A percentile compares a stretch with the other conserved stretches of the same genome.
phyloP scores from a whole-genome alignment of 768 basidiomycete genomes.

The Auriscalpium orientale region DNA sequence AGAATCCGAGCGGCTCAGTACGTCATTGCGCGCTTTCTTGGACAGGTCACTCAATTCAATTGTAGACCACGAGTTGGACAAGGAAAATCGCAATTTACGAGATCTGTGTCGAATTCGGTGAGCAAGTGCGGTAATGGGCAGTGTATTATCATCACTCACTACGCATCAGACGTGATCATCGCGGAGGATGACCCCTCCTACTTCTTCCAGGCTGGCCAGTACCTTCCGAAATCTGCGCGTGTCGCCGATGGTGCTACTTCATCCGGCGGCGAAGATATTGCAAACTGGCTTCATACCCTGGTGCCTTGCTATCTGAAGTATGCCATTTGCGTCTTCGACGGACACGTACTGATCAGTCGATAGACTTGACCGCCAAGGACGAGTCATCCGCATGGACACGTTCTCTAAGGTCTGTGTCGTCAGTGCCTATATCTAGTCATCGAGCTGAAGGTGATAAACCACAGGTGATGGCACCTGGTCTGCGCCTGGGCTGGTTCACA shows the following conservation, averaged over 20 bases:
- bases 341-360: too few species aligned
- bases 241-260: background rate
- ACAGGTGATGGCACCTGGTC: constrained; percentile 72
- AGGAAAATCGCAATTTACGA: constrained; percentile 77
- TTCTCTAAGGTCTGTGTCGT: constrained; percentile 54
- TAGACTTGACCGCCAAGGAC: constrained; percentile 69
- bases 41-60: background rate
- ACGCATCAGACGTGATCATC: constrained; percentile 54
- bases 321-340: too few species aligned
- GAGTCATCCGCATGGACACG: constrained; percentile 77
- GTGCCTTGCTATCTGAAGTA: constrained; percentile 55
- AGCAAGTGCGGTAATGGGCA: constrained; percentile 1
- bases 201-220: constrained; percentile 59
- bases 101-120: constrained; percentile 77
- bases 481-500: constrained; percentile 74
- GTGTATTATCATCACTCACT: background rate
- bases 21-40: constrained; percentile 18
- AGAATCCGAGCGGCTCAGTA: constrained; percentile 76
- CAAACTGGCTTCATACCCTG: constrained; percentile 43
- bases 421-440: too few species aligned
- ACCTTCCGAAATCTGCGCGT: constrained; percentile 37
- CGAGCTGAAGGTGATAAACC: background rate
- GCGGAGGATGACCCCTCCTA: constrained; percentile 83
- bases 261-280: constrained; percentile 31
- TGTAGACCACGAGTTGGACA: constrained; percentile 48